Evolutionary conservation across 2,329 filamentous ascomycete genomes (phyloP).

Genomic region (Botryotinia narcissicola): DNA sequence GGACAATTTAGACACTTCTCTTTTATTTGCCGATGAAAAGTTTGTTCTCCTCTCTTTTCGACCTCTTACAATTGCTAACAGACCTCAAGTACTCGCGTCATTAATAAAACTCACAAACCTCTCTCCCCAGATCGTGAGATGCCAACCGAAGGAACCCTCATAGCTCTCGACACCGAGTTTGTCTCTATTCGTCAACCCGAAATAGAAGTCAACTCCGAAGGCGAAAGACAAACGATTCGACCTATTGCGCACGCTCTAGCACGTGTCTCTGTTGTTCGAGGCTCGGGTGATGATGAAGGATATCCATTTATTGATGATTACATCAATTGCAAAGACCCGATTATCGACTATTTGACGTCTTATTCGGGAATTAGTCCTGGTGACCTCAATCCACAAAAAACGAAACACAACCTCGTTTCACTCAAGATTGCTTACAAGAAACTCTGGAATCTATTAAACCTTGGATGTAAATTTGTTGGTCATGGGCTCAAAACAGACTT

Average conservation of each 20-base stretch:
- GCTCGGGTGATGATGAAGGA: slow-evolving; percentile 73
- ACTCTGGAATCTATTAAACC: slow-evolving; percentile 91
- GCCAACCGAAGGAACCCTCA: slow-evolving; percentile 68
- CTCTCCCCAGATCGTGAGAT: slow-evolving; percentile 60
- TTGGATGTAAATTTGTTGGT: slow-evolving; percentile 90
- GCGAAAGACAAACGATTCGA: slow-evolving; percentile 85
- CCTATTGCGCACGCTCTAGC: slow-evolving; percentile 89
- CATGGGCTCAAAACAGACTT: slow-evolving; percentile 95
- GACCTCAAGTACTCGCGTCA: slow-evolving; percentile 10
- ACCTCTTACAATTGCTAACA: background rate
- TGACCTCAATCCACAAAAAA: slow-evolving; percentile 77
- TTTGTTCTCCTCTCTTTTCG: slow-evolving; percentile 32
- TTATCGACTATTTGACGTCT: slow-evolving; percentile 92
- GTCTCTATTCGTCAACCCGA: slow-evolving; percentile 90
- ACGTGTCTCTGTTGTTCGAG: slow-evolving; percentile 87
- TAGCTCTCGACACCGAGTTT: slow-evolving; percentile 95
- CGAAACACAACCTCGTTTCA: slow-evolving; percentile 77
- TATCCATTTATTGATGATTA: slow-evolving; percentile 96
- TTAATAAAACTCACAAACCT: slow-evolving; percentile 56
- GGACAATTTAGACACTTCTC: slow-evolving; percentile 73
- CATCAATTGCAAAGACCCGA: slow-evolving; percentile 83
- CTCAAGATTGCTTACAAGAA: slow-evolving; percentile 97
- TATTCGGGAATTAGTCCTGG: slow-evolving; percentile 88
- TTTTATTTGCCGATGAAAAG: slow-evolving; percentile 73
- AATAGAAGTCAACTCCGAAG: slow-evolving; percentile 94